Conservation (phyloP, 192 early-diverging fungal species). For the Neocallimastix lanati region DNA sequence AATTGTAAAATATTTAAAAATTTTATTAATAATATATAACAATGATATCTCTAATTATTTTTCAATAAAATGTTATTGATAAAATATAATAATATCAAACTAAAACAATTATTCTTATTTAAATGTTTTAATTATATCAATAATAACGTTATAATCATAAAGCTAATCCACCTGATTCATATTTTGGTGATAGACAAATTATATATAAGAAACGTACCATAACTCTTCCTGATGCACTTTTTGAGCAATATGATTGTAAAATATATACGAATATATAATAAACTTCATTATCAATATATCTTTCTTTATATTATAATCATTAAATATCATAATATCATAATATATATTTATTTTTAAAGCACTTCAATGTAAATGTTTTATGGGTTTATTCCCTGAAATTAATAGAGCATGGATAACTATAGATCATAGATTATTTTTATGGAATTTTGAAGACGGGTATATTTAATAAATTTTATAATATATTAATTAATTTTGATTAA, state of each 20-base stretch:
- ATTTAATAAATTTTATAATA: constrained; percentile 1
- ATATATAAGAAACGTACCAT: constrained; percentile 38
- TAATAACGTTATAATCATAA: neutral
- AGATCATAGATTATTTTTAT: constrained; percentile 70
- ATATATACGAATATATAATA: too few species aligned
- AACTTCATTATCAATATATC: too few species aligned
- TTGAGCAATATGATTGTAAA: constrained; percentile 55
- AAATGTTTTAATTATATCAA: too few species aligned
- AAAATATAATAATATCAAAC: too few species aligned
- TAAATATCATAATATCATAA: too few species aligned
- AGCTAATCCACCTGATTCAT: neutral
- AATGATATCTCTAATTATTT: too few species aligned
- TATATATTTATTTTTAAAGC: constrained; percentile 3
- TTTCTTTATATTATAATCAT: too few species aligned
- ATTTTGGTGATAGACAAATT: constrained; percentile 17
- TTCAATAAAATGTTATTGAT: too few species aligned
- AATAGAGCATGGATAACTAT: constrained; percentile 82
- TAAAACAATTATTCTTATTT: too few species aligned
- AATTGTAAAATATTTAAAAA: too few species aligned
- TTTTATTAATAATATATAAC: too few species aligned
- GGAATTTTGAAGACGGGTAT: constrained; percentile 72
- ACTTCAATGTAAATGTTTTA: constrained; percentile 58
- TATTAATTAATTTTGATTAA: too few species aligned
- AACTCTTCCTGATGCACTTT: constrained; percentile 53
- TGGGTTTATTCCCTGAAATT: constrained; percentile 83